A percentile compares a stretch with the other conserved stretches of the same genome.
Evolutionary conservation across 345 rosid genomes (phyloP).

Genomic region (Jatropha curcas): DNA sequence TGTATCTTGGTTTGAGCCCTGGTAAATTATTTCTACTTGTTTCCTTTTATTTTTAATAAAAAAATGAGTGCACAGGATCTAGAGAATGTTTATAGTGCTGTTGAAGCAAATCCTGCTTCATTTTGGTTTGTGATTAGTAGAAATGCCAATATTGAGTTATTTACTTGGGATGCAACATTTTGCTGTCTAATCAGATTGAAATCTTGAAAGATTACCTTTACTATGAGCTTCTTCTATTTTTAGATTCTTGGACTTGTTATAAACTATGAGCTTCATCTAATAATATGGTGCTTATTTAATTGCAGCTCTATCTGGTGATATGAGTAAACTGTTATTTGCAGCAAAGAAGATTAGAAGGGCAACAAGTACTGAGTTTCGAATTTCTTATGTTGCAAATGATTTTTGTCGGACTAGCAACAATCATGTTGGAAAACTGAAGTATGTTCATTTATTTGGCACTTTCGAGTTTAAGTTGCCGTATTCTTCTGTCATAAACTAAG

Average conservation of each 20-base stretch:
- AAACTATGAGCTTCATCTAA: not conserved
- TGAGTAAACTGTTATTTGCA: slow-evolving; percentile 70
- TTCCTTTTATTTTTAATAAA: not conserved
- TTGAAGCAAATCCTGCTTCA: too few species aligned
- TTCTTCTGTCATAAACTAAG: slow-evolving; percentile 18
- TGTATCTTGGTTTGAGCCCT: slow-evolving; percentile 83
- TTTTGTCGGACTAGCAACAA: slow-evolving; percentile 62
- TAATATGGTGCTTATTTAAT: slow-evolving; percentile 14
- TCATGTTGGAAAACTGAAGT: slow-evolving; percentile 79
- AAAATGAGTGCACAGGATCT: not conserved
- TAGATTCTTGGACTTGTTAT: too few species aligned
- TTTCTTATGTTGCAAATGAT: slow-evolving; percentile 63
- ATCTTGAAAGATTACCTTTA: too few species aligned
- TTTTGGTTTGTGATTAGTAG: too few species aligned
- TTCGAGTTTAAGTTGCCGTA: slow-evolving; percentile 6
- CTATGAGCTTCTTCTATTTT: not conserved
- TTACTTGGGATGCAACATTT: not conserved
- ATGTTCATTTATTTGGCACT: slow-evolving; percentile 10
- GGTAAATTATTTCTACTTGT: slow-evolving; percentile 42
- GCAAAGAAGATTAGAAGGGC: slow-evolving; percentile 85
- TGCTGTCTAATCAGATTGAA: not conserved
- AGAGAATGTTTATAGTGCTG: not conserved
- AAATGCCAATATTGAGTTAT: too few species aligned
- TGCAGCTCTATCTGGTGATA: slow-evolving; percentile 70
- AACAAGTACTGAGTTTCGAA: slow-evolving; percentile 62